Base-by-base conservation (phyloP, 495 filamentous ascomycete species). In the Penicillium egyptiacum region DNA sequence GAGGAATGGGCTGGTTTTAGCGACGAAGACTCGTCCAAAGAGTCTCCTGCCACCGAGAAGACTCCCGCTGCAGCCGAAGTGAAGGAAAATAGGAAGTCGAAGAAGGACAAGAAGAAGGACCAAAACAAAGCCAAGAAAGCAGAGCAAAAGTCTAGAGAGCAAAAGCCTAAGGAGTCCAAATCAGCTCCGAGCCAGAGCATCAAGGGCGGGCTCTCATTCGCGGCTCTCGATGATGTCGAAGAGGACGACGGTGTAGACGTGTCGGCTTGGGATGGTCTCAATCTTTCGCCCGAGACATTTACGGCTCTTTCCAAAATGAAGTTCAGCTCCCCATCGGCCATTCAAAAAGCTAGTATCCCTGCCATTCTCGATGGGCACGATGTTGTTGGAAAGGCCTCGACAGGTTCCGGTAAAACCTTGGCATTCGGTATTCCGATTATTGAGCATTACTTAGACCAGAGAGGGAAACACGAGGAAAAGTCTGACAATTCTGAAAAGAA, bases 391-490 rank as follows among this genome's bases (percentile, higher is more conserved):
- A 91, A 98, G 46, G 94, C 94, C 52, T 93, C 96, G 62, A 98
- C 94, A 0, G 94, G 94, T 20, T 97, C 94, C 3, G 94, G 94
- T 61, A 98, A 98, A 75, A 98, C 94, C 10, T 83, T 97, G 59
- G 93, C 94, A n/a, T 98, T 98, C 68, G 86, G 91, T 20, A 57
- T 79, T 82, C 63, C 77, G 58, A 80, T 82, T 23, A 64, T 79
- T 33, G 76, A 81, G 49, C 64, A 79, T 53, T 81, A 75, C n/a
- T 57, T 81, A 9, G 70, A 73, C 31, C 58, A 65, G 42, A 60
- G 62, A 48, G 61, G 64, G 2, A 61, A 63, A 50, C 52, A 66
- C 14, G 51, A 25, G 4, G 59, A 67, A 3, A 57, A 63, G 37
- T 44, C 43, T 20, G 59, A 65, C 2, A 58, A 63, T 33, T 37